Conservation (phyloP, 495 filamentous ascomycete genomes). For the Penicilliopsis zonata region DNA sequence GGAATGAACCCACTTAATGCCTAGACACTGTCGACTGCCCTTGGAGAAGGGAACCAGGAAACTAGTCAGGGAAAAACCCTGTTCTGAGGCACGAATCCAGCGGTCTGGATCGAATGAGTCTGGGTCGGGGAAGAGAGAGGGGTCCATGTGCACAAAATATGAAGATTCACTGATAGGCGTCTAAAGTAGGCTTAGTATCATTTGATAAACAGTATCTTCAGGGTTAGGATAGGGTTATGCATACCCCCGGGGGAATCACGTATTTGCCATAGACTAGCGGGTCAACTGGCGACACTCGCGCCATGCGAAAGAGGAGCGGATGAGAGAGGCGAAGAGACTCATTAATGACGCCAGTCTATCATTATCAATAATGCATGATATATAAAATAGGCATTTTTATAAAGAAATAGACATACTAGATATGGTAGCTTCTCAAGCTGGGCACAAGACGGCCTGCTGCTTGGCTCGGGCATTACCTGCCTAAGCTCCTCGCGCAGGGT, state of each 20-base stretch:
- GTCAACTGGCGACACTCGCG: no score
- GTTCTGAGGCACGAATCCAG: slow-evolving; percentile 20
- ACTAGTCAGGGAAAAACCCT: slow-evolving; percentile 4
- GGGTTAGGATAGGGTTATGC: background rate
- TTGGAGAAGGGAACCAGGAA: slow-evolving; percentile 19
- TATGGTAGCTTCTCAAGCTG: slow-evolving; percentile 8
- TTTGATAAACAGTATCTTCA: background rate
- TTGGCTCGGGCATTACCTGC: slow-evolving; percentile 3
- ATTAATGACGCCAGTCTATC: slow-evolving; percentile 22
- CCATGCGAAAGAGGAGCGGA: no score
- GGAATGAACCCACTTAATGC: slow-evolving; percentile 11
- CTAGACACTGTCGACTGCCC: slow-evolving; percentile 14
- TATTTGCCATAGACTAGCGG: slow-evolving; percentile 18
- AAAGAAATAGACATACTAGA: slow-evolving; percentile 4
- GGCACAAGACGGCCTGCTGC: background rate
- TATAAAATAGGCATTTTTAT: background rate
- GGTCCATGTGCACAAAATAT: slow-evolving; percentile 25
- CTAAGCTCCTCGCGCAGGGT: slow-evolving; percentile 19
- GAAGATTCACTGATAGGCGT: slow-evolving; percentile 29
- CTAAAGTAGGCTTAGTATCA: slow-evolving; percentile 19
- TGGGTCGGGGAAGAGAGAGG: slow-evolving; percentile 27
- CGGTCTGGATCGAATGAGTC: slow-evolving; percentile 28
- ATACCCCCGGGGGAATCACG: slow-evolving; percentile 10
- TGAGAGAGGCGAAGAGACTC: slow-evolving; percentile 34
- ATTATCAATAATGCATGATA: background rate